Evolutionary conservation across 805 yeast species (phyloP).

Genomic region (Candida maltosa): DNA sequence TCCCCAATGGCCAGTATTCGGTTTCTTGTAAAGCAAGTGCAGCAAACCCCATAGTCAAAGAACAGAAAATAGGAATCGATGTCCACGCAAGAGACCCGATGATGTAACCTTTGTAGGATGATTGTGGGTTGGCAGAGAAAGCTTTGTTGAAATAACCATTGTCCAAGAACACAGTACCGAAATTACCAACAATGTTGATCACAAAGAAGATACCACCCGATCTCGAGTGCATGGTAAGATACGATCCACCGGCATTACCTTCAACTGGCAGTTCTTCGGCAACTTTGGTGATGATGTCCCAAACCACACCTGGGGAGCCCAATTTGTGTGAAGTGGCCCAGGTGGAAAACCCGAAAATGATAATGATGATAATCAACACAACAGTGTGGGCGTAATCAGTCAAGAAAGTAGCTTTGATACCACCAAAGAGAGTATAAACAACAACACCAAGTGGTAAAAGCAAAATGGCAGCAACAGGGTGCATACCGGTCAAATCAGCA

Average conservation of each 20-base stretch:
- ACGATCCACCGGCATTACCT: slow-evolving; percentile 85
- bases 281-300: slow-evolving; percentile 64
- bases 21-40: slow-evolving; percentile 68
- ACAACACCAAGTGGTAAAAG: slow-evolving; percentile 77
- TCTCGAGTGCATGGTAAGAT: slow-evolving; percentile 80
- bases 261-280: slow-evolving; percentile 61
- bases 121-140: slow-evolving; percentile 77
- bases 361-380: slow-evolving; percentile 69
- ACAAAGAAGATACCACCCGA: slow-evolving; percentile 89
- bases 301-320: slow-evolving; percentile 82
- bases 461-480: slow-evolving; percentile 77
- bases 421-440: slow-evolving; percentile 41
- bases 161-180: slow-evolving; percentile 84
- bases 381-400: slow-evolving; percentile 44
- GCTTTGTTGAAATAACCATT: slow-evolving; percentile 90
- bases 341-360: slow-evolving; percentile 77
- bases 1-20: slow-evolving; percentile 78
- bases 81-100: slow-evolving; percentile 90
- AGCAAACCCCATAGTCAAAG: slow-evolving; percentile 86
- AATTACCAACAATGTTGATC: slow-evolving; percentile 82
- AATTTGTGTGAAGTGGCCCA: slow-evolving; percentile 66
- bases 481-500: slow-evolving; percentile 72
- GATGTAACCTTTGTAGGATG: slow-evolving; percentile 84
- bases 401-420: slow-evolving; percentile 44
- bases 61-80: slow-evolving; percentile 79